These are phyloP conservation scores for Heliamphora ciliata DNA, from an alignment of 179 eudicot species.

Conservation along the genomic window DNA sequence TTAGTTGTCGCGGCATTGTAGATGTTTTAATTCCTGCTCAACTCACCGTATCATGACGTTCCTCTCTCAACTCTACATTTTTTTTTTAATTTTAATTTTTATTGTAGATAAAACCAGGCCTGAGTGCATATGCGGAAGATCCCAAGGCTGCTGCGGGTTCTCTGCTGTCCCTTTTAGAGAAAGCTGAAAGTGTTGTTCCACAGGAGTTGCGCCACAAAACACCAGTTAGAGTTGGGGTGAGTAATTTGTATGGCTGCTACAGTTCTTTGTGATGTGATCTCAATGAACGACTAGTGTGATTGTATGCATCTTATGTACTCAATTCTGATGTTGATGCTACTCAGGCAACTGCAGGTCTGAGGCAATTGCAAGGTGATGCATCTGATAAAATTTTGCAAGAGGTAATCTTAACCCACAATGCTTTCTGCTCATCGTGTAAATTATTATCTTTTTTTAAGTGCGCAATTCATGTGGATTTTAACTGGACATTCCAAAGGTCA, in stretches of 20 bases:
- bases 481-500: constrained; percentile 47
- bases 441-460: not conserved
- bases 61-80: too few species aligned
- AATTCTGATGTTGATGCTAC: constrained; percentile 15
- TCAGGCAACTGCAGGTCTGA: constrained; percentile 97
- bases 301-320: not conserved
- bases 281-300: not conserved
- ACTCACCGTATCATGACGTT: too few species aligned
- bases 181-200: constrained; percentile 68
- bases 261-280: constrained; percentile 9
- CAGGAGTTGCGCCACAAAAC: constrained; percentile 53
- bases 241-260: constrained; percentile 22
- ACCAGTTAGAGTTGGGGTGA: constrained; percentile 90
- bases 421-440: not conserved
- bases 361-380: constrained; percentile 81
- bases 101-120: constrained; percentile 73
- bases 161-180: constrained; percentile 46
- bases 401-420: constrained; percentile 27
- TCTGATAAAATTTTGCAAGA: constrained; percentile 92
- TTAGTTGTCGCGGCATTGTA: too few species aligned
- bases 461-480: constrained; percentile 8
- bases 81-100: too few species aligned
- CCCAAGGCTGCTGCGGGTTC: constrained; percentile 85
- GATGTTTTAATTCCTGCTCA: too few species aligned
- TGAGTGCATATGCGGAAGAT: constrained; percentile 72